Base-by-base conservation (phyloP, 768 basidiomycete species). In the Collybia sordida region DNA sequence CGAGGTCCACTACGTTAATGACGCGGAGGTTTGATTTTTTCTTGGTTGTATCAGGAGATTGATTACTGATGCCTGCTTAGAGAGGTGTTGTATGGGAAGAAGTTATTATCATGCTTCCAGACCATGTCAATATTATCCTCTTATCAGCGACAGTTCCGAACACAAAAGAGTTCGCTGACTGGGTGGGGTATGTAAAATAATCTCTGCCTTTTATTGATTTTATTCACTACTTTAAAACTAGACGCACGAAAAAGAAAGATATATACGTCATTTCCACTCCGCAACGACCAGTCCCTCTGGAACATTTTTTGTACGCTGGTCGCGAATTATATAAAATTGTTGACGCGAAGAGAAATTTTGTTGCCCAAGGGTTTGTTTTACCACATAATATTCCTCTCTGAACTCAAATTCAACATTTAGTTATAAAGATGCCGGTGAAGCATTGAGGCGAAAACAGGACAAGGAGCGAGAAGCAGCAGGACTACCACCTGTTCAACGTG, bases 71-170 rank as follows among this genome's bases (percentile, higher is more conserved):
- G 18, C 14, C 44, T 14, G 34, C 38, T 36, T 63, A 98, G 96
- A 81, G 97, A 63, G 97, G 97, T 35, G 97, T 99, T 15, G 97
- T 99, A 11, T 99, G 97, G 97, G 96, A 99, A 70, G 96, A 99
- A 71, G 96, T 99, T 22, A 99, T 99, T 57, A 99, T 99, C 66
- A 98, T 99, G 94, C 77, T 99, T 11, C 97, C 97, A 0, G 97
- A 98, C 57, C 96, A 99, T 68, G 90, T 98, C 65, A 96, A 90
- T 67, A 98, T 99, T 62, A 98, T 99, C 48, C 74, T 99, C 37
- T 75, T 99, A 14, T 98, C 95, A 2, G 97, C 97, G 7, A 99
- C 97, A 2, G 96, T 99, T 0, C 95, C 97, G 6, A 99, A 99
- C 62, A 93, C 95, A 11, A 92, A 88, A 63, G 97, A 98, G 63